Evolutionary conservation across 23 red algal species (phyloP).

Genomic region (Cyanidiococcus yangmingshanensis): DNA sequence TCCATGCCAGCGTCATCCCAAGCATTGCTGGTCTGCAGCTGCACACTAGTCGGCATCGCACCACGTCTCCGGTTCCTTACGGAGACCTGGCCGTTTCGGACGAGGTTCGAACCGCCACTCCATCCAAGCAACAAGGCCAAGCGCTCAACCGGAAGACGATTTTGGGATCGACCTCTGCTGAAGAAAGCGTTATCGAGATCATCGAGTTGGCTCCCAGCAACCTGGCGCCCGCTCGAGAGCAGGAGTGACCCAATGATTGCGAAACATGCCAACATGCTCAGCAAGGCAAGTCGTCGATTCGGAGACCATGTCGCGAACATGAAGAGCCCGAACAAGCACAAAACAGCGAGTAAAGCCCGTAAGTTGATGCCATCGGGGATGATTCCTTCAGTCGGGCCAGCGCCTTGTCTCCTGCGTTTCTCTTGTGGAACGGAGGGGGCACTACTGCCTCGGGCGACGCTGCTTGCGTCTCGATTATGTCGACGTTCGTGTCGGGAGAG

Average conservation of each 20-base stretch:
- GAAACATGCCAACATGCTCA: neutral
- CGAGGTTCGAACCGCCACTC: neutral
- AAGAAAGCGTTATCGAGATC: no score
- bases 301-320: neutral
- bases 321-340: neutral
- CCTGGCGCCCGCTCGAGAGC: neutral
- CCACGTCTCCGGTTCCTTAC: no score
- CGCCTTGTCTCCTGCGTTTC: no score
- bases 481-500: no score
- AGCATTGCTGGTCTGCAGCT: no score
- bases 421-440: no score
- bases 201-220: neutral
- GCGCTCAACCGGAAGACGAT: neutral
- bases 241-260: neutral
- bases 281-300: neutral
- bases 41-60: no score
- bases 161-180: no score
- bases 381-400: no score
- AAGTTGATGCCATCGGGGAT: neutral
- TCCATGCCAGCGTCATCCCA: no score
- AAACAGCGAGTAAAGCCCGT: neutral
- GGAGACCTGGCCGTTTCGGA: neutral
- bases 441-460: no score
- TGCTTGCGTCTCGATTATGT: no score
- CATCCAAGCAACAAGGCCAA: neutral